Evolutionary conservation across 225 moss, liverwort and hornwort genomes (phyloP), one percentile per base, ranked within the genome.

Genomic region (Lunularia cruciata): DNA sequence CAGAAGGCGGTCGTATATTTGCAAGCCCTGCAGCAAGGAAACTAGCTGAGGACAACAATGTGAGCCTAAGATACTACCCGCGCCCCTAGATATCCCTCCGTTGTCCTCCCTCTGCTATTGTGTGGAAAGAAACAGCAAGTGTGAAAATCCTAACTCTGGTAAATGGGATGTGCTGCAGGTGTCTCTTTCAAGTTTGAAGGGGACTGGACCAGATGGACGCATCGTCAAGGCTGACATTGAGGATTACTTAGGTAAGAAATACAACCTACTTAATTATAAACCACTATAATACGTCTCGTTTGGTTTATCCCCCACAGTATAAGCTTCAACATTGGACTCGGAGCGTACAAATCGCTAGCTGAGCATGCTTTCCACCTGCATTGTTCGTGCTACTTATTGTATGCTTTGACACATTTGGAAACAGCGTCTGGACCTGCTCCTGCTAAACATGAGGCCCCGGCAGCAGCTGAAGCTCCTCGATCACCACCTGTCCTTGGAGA

Each of bases 21-120:
- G 92, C 96, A 31, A 89, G 90, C 72, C 96, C 96, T 69, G 92
- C 92, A 26, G 90, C 90, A 61, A 85, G 78, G 77, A 96, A 92
- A 70, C 76, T 96, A 37, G 89, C 92, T 23, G 85, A 84, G 37
- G 92, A 96, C 11, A 92, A 87, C 47, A 87, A 75, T 72, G 90
- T 91, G 22, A 31, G 74, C 28, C 9, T 33, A 58, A 8, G 19
- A n/a, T n/a, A n/a, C n/a, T n/a, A n/a, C n/a, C n/a, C n/a, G n/a
- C n/a, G n/a, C n/a, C n/a, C n/a, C n/a, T n/a, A 43, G 43, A 40
- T 40, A 16, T 3, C 43, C 16, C 12, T 43, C 43, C 43, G 27
- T 54, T 28, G 27, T 54, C 3, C 20, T 11, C 26, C 13, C 22
- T 14, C 12, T 52, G 8, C 12, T 7, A 0, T 52, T 7, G 0